phyloP scores from a whole-genome alignment of 2,329 filamentous ascomycete species.

The Pseudopithomyces chartarum region DNA sequence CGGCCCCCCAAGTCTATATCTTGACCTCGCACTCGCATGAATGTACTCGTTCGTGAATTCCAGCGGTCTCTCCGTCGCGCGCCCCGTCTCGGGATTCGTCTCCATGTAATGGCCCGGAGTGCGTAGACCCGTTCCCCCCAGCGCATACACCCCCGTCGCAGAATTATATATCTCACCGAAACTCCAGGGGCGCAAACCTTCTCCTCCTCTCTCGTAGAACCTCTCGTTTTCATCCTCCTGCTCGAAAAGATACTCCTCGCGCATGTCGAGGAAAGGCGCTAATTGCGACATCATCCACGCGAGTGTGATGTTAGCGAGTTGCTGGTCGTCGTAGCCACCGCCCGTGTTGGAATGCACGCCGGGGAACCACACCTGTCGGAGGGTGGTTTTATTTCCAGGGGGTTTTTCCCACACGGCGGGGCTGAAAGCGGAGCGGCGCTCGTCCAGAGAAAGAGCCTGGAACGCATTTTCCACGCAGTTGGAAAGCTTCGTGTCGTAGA shows the following conservation, averaged over 20 bases:
- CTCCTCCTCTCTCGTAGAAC: slow-evolving; percentile 50
- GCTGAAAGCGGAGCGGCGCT: slow-evolving; percentile 55
- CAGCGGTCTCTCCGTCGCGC: slow-evolving; percentile 50
- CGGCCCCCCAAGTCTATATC: slow-evolving; percentile 52
- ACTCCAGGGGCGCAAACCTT: slow-evolving; percentile 53
- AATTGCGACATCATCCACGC: slow-evolving; percentile 64
- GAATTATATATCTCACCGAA: slow-evolving; percentile 54
- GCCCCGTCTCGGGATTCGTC: slow-evolving; percentile 51
- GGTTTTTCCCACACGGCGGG: slow-evolving; percentile 60
- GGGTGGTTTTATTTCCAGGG: slow-evolving; percentile 48
- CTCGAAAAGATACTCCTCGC: slow-evolving; percentile 53
- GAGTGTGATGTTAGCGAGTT: slow-evolving; percentile 57
- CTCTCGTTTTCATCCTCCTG: slow-evolving; percentile 52
- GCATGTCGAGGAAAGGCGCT: slow-evolving; percentile 53
- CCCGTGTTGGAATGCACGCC: slow-evolving; percentile 60
- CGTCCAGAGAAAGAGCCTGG: slow-evolving; percentile 61
- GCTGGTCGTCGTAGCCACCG: slow-evolving; percentile 51
- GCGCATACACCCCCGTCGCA: slow-evolving; percentile 51
- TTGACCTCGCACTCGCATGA: slow-evolving; percentile 54
- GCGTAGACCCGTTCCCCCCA: slow-evolving; percentile 52
- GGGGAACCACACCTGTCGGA: slow-evolving; percentile 63
- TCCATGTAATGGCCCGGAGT: slow-evolving; percentile 55
- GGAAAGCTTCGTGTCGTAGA: slow-evolving; percentile 54
- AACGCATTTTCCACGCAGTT: slow-evolving; percentile 59
- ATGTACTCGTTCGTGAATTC: slow-evolving; percentile 58